phyloP scores from a whole-genome alignment of 352 stramenopile genomes.

The Halophytophthora polymorphica region DNA sequence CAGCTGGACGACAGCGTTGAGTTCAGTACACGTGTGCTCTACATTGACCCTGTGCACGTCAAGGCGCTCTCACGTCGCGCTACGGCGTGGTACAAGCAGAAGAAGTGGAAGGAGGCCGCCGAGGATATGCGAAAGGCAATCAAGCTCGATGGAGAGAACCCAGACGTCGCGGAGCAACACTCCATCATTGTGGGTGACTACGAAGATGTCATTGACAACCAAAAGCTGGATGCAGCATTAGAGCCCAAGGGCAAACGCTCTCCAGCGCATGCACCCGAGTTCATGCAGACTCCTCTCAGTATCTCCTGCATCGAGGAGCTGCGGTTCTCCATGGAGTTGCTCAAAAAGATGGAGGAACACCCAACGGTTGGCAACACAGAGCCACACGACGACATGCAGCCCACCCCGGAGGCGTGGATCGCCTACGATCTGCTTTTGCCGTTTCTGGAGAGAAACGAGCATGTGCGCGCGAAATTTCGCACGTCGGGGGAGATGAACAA shows the following conservation, averaged over 20 bases:
- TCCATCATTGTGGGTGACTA: slow-evolving; percentile 73
- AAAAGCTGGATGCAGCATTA: slow-evolving; percentile 24
- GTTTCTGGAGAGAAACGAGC: slow-evolving; percentile 45
- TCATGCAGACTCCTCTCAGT: background rate
- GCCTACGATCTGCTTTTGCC: slow-evolving; percentile 49
- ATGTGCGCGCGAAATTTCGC: slow-evolving; percentile 45
- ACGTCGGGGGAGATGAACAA: slow-evolving; percentile 54
- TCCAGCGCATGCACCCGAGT: background rate
- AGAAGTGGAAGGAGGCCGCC: slow-evolving; percentile 44
- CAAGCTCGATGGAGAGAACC: slow-evolving; percentile 41
- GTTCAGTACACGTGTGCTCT: slow-evolving; percentile 67
- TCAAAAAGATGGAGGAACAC: slow-evolving; percentile 43
- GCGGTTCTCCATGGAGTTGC: slow-evolving; percentile 39
- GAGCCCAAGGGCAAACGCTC: background rate
- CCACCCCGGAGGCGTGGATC: slow-evolving; percentile 26
- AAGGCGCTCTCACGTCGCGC: slow-evolving; percentile 72
- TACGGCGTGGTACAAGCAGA: slow-evolving; percentile 44
- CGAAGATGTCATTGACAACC: slow-evolving; percentile 45
- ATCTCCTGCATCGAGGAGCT: slow-evolving; percentile 36
- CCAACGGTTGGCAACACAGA: slow-evolving; percentile 1
- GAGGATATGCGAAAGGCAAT: slow-evolving; percentile 54
- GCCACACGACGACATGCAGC: background rate
- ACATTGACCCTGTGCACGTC: slow-evolving; percentile 47
- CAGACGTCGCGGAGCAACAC: slow-evolving; percentile 66
- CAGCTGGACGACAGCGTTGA: slow-evolving; percentile 58